phyloP scores from a whole-genome alignment of 2,329 filamentous ascomycete genomes.

The Stylonectria norvegica region DNA sequence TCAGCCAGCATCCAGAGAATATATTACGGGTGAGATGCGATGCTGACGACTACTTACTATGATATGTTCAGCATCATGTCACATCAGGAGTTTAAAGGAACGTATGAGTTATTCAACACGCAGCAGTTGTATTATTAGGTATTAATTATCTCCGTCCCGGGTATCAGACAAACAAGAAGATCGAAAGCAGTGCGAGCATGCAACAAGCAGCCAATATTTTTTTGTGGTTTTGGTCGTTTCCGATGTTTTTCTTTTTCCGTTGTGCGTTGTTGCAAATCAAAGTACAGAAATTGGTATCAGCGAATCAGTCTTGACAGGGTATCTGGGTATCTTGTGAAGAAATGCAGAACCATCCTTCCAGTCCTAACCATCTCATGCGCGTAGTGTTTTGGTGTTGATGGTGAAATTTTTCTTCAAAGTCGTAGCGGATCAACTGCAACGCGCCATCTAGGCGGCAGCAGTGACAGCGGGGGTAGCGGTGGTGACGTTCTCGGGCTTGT shows the following conservation, averaged over 20 bases:
- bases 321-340: constrained; percentile 50
- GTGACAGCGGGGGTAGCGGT: constrained; percentile 46
- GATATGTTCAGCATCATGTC: too few relatives aligned
- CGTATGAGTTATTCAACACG: constrained; percentile 28
- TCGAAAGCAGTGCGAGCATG: constrained; percentile 25
- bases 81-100: too few relatives aligned
- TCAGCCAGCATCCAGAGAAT: too few relatives aligned
- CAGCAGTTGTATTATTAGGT: constrained; percentile 43
- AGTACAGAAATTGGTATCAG: constrained; percentile 40
- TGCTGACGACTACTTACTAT: too few relatives aligned
- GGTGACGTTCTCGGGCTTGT: constrained; percentile 34
- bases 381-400: constrained; percentile 26
- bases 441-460: constrained; percentile 47
- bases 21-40: too few relatives aligned
- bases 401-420: constrained; percentile 22
- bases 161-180: constrained; percentile 38
- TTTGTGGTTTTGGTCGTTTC: constrained; percentile 16
- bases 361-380: constrained; percentile 43
- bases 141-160: constrained; percentile 41
- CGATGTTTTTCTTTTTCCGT: constrained; percentile 17
- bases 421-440: constrained; percentile 23
- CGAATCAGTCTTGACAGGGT: constrained; percentile 52
- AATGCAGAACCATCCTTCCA: constrained; percentile 53
- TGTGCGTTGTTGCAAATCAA: constrained; percentile 16
- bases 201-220: constrained; percentile 23